These are phyloP conservation scores for Candida sonorensis DNA, from an alignment of 805 yeast genomes.

Conservation along the genomic window DNA sequence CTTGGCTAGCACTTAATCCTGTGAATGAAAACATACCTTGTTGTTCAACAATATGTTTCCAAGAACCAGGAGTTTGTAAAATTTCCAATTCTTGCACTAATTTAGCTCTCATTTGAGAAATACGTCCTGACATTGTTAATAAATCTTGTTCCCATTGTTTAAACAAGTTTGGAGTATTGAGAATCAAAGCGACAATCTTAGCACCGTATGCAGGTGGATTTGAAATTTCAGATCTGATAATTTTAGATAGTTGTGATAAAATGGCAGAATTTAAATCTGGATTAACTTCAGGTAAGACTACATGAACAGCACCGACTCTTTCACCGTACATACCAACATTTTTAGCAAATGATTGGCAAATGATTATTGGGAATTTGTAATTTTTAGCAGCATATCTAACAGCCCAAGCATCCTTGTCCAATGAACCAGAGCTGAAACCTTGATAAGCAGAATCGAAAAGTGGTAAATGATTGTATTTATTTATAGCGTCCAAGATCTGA, in stretches of 20 bases:
- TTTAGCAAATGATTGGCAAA: constrained; percentile 95
- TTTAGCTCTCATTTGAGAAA: constrained; percentile 66
- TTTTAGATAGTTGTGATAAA: constrained; percentile 64
- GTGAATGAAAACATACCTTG: constrained; percentile 97
- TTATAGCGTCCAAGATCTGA: constrained; percentile 55
- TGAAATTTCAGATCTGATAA: constrained; percentile 80
- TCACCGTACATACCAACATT: constrained; percentile 97
- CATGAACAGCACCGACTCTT: constrained; percentile 89
- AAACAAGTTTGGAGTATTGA: constrained; percentile 60
- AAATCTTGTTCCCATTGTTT: constrained; percentile 81
- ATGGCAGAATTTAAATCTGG: constrained; percentile 47
- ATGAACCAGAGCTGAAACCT: constrained; percentile 90
- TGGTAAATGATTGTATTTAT: constrained; percentile 61
- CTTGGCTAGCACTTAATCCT: constrained; percentile 75
- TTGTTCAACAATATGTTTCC: constrained; percentile 89
- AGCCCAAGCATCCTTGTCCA: constrained; percentile 79
- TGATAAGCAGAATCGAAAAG: constrained; percentile 94
- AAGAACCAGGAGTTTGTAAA: constrained; percentile 77
- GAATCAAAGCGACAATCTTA: constrained; percentile 72
- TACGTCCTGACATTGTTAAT: constrained; percentile 81
- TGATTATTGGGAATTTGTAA: constrained; percentile 51
- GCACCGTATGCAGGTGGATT: constrained; percentile 97
- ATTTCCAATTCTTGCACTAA: constrained; percentile 54
- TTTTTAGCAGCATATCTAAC: constrained; percentile 55
- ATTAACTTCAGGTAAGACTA: constrained; percentile 45